A percentile compares a stretch with the other conserved stretches of the same genome.
Conservation (phyloP, 73 alveolate genomes). For the Paramecium tetraurelia region DNA sequence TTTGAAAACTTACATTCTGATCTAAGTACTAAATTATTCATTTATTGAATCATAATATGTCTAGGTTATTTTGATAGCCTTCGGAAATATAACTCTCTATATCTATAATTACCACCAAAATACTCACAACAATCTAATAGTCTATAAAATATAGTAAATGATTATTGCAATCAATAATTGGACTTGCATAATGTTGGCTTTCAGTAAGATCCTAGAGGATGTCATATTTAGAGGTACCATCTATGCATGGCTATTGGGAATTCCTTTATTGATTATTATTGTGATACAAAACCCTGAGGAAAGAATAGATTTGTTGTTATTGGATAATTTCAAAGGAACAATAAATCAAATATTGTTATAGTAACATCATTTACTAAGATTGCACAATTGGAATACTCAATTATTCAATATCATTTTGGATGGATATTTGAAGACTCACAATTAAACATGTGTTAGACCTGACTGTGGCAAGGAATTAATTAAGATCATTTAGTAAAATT, state of each 20-base stretch:
- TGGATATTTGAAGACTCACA: background rate
- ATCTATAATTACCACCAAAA: background rate
- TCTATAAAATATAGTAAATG: background rate
- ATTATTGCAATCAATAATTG: background rate
- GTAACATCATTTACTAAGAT: constrained; percentile 21
- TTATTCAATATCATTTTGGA: background rate
- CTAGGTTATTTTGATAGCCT: background rate
- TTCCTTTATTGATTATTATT: background rate
- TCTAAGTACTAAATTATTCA: background rate
- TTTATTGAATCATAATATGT: background rate
- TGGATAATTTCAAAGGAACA: background rate
- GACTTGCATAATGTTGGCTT: constrained; percentile 37
- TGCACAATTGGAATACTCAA: background rate
- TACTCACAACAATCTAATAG: background rate
- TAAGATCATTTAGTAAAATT: constrained; percentile 3
- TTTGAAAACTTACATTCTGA: background rate
- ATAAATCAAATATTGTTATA: background rate
- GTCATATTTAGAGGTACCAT: constrained; percentile 25
- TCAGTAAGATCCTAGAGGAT: background rate
- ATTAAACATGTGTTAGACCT: background rate
- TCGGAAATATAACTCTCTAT: background rate
- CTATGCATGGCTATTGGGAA: constrained; percentile 21
- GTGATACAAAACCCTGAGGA: constrained; percentile 26
- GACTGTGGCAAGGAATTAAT: constrained; percentile 6
- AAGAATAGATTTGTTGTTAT: background rate